These are phyloP conservation scores for Apostasia ramifera DNA, from an alignment of 106 monocot genomes.

Conservation along the genomic window DNA sequence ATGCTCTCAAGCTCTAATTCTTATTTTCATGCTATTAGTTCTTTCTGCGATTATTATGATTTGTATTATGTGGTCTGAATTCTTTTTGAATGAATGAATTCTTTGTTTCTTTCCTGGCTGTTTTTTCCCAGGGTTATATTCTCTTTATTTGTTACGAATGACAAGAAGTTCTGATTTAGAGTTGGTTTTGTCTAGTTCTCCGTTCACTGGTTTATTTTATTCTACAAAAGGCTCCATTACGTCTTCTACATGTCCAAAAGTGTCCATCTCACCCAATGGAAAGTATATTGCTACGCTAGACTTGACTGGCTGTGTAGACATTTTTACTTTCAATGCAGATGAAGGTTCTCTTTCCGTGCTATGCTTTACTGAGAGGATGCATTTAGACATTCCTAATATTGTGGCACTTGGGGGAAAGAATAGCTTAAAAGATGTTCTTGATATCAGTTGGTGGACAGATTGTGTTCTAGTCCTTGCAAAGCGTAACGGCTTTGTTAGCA, in stretches of 20 bases:
- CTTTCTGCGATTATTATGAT: neutral
- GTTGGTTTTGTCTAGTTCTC: conserved; percentile 27
- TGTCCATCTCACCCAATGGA: conserved; percentile 63
- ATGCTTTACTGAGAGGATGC: conserved; percentile 20
- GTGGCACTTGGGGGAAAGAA: conserved; percentile 11
- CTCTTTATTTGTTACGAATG: conserved; percentile 44
- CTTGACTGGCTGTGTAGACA: conserved; percentile 45
- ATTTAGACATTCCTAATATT: neutral
- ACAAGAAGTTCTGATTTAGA: conserved; percentile 31
- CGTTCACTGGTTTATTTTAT: conserved; percentile 60
- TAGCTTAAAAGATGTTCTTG: conserved; percentile 34
- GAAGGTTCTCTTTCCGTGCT: conserved; percentile 37
- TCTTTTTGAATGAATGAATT: neutral
- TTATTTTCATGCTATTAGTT: neutral
- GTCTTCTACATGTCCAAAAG: conserved; percentile 37
- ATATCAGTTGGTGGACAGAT: conserved; percentile 86
- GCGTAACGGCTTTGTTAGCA: conserved; percentile 34
- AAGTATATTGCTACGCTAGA: conserved; percentile 58
- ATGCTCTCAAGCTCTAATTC: conserved; percentile 1
- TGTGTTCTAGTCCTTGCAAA: conserved; percentile 53
- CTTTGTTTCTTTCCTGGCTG: neutral
- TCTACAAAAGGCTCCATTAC: conserved; percentile 26
- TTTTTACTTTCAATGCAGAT: conserved; percentile 43
- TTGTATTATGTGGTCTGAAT: neutral
- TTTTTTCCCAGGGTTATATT: conserved; percentile 50